These are phyloP conservation scores for Aspergillus vadensis DNA, from an alignment of 2,329 filamentous ascomycete species.

Conservation along the genomic window DNA sequence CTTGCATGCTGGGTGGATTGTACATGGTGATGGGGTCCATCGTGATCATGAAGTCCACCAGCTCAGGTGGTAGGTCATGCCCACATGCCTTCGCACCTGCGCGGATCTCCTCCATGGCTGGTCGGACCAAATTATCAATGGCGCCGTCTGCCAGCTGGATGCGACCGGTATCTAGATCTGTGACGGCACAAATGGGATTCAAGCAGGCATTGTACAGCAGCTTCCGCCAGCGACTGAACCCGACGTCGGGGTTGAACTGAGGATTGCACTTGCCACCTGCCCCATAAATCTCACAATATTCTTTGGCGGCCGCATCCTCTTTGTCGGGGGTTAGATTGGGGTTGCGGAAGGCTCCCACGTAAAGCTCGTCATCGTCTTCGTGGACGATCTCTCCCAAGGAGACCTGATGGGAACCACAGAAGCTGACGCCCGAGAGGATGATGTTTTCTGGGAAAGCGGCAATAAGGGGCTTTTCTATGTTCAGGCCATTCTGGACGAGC, in stretches of 20 bases:
- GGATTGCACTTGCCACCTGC: conserved; percentile 49
- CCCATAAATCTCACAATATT: conserved; percentile 53
- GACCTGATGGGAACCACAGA: conserved; percentile 55
- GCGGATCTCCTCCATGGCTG: conserved; percentile 57
- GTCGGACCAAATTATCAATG: conserved; percentile 53
- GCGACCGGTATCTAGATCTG: conserved; percentile 53
- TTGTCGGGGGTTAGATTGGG: conserved; percentile 9
- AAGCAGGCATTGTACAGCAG: conserved; percentile 54
- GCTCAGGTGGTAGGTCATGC: conserved; percentile 12
- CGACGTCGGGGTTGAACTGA: conserved; percentile 38
- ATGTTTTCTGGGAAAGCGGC: conserved; percentile 54
- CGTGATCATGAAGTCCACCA: conserved; percentile 17
- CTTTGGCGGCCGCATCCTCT: conserved; percentile 36
- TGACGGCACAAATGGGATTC: conserved; percentile 55
- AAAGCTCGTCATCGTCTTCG: conserved; percentile 53
- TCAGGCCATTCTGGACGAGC: conserved; percentile 63
- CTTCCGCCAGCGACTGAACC: conserved; percentile 32
- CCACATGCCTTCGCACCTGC: conserved; percentile 30
- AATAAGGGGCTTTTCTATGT: conserved; percentile 60
- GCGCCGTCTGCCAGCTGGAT: conserved; percentile 49
- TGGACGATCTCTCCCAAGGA: conserved; percentile 54
- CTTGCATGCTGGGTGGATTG: conserved; percentile 57
- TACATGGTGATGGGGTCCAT: conserved; percentile 51
- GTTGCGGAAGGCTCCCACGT: conserved; percentile 53
- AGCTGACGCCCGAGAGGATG: conserved; percentile 55